Conservation (phyloP, 2,329 filamentous ascomycete genomes). For the Pseudocercospora ulei region DNA sequence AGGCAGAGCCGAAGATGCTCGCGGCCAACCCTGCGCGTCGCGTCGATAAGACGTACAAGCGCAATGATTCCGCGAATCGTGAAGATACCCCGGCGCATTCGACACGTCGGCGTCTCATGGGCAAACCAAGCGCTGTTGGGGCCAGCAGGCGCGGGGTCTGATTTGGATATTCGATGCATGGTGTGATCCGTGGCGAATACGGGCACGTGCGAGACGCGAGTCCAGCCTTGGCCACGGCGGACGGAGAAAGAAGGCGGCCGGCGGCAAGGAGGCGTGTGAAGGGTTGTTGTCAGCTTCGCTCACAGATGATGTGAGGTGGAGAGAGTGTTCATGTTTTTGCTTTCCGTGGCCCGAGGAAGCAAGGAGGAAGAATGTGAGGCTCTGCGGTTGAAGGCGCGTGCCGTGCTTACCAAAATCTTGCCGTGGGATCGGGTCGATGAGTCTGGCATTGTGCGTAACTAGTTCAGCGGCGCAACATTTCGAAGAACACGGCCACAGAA, state of each 20-base stretch:
- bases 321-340: too few species aligned
- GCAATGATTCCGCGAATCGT: background rate
- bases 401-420: constrained; percentile 7
- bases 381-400: constrained; percentile 14
- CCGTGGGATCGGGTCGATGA: too few species aligned
- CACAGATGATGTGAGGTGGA: constrained; percentile 5
- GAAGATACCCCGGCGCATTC: background rate
- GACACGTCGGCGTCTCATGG: background rate
- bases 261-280: background rate
- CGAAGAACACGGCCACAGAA: background rate
- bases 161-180: constrained; percentile 1
- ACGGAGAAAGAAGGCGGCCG: background rate
- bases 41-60: background rate
- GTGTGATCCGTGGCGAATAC: background rate
- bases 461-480: too few species aligned
- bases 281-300: background rate
- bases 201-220: constrained; percentile 1
- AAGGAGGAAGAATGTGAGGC: constrained; percentile 9
- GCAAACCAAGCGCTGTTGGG: background rate
- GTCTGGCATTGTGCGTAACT: too few species aligned
- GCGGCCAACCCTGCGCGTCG: background rate
- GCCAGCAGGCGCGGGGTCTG: constrained; percentile 2
- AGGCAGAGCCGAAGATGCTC: background rate
- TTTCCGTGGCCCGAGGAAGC: too few species aligned
- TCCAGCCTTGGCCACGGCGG: constrained; percentile 1